Conservation (phyloP, 2,329 filamentous ascomycete genomes). For the Fusarium poae region DNA sequence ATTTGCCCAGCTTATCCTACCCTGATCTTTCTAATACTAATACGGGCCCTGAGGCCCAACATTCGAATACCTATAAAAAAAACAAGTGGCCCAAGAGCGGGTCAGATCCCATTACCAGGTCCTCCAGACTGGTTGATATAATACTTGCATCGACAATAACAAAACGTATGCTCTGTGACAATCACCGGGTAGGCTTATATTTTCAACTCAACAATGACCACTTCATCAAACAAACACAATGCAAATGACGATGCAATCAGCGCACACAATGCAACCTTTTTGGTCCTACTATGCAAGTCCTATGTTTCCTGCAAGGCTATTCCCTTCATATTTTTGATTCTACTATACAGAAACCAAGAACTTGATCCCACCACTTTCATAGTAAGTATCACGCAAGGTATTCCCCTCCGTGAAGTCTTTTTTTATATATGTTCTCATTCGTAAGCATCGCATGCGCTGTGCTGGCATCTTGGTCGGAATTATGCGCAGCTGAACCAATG, state of each 20-base stretch:
- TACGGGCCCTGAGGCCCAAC: background rate
- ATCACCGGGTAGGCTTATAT: background rate
- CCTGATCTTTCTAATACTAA: no score
- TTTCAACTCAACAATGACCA: background rate
- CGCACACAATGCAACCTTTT: conserved; percentile 27
- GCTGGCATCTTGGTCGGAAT: conserved; percentile 22
- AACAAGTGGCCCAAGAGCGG: background rate
- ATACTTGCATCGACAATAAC: background rate
- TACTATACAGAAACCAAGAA: conserved; percentile 43
- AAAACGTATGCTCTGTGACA: background rate
- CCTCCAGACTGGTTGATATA: background rate
- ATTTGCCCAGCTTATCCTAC: no score
- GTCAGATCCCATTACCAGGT: background rate
- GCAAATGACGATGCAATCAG: background rate
- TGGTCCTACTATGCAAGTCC: conserved; percentile 31
- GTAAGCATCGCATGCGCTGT: conserved; percentile 36
- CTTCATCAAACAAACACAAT: background rate
- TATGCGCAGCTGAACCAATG: conserved; percentile 30
- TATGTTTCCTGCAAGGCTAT: conserved; percentile 26
- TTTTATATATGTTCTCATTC: conserved; percentile 35
- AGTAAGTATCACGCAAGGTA: conserved; percentile 26
- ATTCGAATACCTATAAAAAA: background rate
- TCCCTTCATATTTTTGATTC: conserved; percentile 31
- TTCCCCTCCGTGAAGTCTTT: conserved; percentile 15
- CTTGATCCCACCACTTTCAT: conserved; percentile 14